phyloP scores from a whole-genome alignment of 495 filamentous ascomycete genomes.

The Aspergillus hancockii region DNA sequence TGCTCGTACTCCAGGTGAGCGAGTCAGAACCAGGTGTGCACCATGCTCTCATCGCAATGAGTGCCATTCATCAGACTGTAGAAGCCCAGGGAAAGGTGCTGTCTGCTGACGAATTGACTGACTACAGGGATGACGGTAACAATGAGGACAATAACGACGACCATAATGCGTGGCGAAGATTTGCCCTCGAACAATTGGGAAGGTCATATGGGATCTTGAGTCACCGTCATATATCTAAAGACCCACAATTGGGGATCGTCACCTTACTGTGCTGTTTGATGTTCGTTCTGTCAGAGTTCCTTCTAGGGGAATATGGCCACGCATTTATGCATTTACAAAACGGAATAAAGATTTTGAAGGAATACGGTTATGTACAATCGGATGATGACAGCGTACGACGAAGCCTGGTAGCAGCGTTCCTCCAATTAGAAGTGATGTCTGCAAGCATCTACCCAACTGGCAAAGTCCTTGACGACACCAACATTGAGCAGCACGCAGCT shows the following conservation, averaged over 20 bases:
- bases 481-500: no score
- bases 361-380: no score
- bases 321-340: neutral
- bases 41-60: neutral
- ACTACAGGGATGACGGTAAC: no score
- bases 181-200: neutral
- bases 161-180: neutral
- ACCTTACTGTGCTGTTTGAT: neutral
- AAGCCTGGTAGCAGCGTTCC: no score
- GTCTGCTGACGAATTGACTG: neutral
- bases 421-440: no score
- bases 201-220: neutral
- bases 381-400: no score
- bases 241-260: neutral
- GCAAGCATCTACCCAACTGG: no score
- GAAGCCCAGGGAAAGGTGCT: neutral
- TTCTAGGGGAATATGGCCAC: neutral
- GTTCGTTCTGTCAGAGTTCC: neutral
- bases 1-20: neutral
- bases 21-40: neutral
- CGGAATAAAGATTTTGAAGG: neutral
- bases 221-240: neutral
- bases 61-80: neutral
- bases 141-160: no score
- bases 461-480: no score